Evolutionary conservation across 768 basidiomycete species (phyloP).

Genomic region (Russula sp.): DNA sequence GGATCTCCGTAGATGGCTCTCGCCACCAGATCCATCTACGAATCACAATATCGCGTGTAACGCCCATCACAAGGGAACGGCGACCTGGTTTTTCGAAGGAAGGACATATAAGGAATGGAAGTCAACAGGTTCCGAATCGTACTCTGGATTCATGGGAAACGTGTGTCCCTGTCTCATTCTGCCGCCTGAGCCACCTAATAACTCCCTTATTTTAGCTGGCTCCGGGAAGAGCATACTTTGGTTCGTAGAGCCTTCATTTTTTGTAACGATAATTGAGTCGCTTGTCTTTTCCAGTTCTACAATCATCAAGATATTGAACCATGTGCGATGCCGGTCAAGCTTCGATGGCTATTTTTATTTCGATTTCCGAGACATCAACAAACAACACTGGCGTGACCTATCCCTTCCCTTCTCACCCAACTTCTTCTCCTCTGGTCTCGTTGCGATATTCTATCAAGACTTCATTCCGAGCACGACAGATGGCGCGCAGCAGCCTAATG

Average conservation of each 20-base stretch:
- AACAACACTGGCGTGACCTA: slow-evolving; percentile 1
- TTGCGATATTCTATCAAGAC: not conserved
- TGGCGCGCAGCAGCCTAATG: not conserved
- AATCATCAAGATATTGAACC: not conserved
- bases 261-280: not conserved
- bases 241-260: not conserved
- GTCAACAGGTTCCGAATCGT: not conserved
- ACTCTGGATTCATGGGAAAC: slow-evolving; percentile 14
- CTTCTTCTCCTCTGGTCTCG: not conserved
- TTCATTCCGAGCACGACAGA: not conserved
- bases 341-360: slow-evolving; percentile 9
- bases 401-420: slow-evolving; percentile 18
- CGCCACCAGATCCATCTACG: slow-evolving; percentile 7
- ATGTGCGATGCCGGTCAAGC: not conserved
- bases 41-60: not conserved
- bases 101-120: slow-evolving; percentile 4
- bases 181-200: not conserved
- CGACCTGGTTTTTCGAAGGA: slow-evolving; percentile 10
- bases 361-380: not conserved
- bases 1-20: slow-evolving; percentile 5
- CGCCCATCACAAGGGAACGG: not conserved
- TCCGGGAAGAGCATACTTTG: slow-evolving; percentile 18
- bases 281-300: not conserved
- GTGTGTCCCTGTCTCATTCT: not conserved
- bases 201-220: not conserved